Evolutionary conservation across 2,329 filamentous ascomycete genomes (phyloP), one percentile per base, ranked within the genome.

Genomic region (Cladosporium sp.): DNA sequence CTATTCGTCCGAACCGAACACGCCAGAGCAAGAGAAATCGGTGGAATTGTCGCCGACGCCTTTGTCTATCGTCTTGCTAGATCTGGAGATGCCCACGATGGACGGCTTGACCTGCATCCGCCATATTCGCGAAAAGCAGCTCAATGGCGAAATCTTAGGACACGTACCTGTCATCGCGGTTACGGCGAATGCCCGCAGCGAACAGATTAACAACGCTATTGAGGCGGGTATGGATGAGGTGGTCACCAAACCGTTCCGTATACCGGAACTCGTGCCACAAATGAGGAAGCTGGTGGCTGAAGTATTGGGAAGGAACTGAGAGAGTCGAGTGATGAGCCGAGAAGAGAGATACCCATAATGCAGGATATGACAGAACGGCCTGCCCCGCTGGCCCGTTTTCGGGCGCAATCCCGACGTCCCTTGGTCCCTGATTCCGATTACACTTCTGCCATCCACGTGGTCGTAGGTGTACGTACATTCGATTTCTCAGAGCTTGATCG

Each of bases 11-110:
- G 33, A 51, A 54, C 46, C 53, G 28, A 37, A 53, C 41, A 31
- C 53, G 42, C 45, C 52, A n/a, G 31, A 52, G 32, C 16, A 18
- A 37, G 37, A 49, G 42, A 13, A 22, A 8, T 32, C 49, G 2
- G 14, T 19, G 16, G 43, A 52, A 33, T 11, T 52, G 6, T 13
- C 34, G 13, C 48, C 50, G 3, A 49, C 10, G 3, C 38, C 43
- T 8, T 31, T 42, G 3, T 9, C 68, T 65, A 51, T 88, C 42
- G 82, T 89, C 11, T 68, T 89, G 3, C 89, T 90, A 85, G 86
- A 90, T 62, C 74, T 89, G 33, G 86, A 89, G 63, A 89, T 90
- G 86, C 87, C 87, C 0, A 77, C 89, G 41, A 89, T 90, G 87
- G 85, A 89, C 61, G 87, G 87, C 34, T 80, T 86, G 66, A 84